Evolutionary conservation across 257 asterid genomes (phyloP).

Genomic region (Solanum pimpinellifolium): DNA sequence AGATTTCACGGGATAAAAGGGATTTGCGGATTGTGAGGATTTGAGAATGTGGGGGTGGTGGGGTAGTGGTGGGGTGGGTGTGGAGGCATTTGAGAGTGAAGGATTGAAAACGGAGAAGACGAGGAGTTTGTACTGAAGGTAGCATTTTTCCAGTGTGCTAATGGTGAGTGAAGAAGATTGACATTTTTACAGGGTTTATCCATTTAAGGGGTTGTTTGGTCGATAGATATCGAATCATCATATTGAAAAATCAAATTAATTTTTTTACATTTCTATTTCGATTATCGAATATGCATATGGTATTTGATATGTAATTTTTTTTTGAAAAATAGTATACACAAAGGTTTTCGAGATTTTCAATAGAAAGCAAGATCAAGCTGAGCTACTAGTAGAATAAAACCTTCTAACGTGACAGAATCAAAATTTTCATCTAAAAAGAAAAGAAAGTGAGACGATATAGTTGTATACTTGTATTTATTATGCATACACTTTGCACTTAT

Average conservation of each 20-base stretch:
- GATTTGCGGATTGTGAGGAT: slow-evolving; percentile 66
- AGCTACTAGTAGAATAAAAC: background rate
- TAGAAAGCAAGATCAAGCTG: fast-evolving
- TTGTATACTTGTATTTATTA: too few relatives aligned
- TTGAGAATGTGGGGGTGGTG: slow-evolving; percentile 43
- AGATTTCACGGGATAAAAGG: slow-evolving; percentile 57
- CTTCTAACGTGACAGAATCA: fast-evolving
- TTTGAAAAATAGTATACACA: fast-evolving
- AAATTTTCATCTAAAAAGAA: too few relatives aligned
- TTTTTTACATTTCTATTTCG: too few relatives aligned
- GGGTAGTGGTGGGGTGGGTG: slow-evolving; percentile 7
- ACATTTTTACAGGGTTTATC: background rate
- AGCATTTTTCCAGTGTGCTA: slow-evolving; percentile 27
- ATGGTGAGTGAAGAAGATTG: background rate
- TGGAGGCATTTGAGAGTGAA: slow-evolving; percentile 32
- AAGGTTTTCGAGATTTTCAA: too few relatives aligned
- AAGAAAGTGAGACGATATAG: too few relatives aligned
- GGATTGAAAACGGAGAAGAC: slow-evolving; percentile 41
- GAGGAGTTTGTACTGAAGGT: slow-evolving; percentile 54
- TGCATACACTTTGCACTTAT: too few relatives aligned
- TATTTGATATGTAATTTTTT: background rate
- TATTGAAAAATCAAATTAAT: too few relatives aligned
- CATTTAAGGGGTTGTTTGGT: background rate
- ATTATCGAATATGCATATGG: too few relatives aligned
- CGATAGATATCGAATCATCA: background rate